Percentiles rank a stretch among this genome's conserved stretches.
phyloP scores from a whole-genome alignment of 2,329 filamentous ascomycete genomes.

The Ceratocystis cubensis region DNA sequence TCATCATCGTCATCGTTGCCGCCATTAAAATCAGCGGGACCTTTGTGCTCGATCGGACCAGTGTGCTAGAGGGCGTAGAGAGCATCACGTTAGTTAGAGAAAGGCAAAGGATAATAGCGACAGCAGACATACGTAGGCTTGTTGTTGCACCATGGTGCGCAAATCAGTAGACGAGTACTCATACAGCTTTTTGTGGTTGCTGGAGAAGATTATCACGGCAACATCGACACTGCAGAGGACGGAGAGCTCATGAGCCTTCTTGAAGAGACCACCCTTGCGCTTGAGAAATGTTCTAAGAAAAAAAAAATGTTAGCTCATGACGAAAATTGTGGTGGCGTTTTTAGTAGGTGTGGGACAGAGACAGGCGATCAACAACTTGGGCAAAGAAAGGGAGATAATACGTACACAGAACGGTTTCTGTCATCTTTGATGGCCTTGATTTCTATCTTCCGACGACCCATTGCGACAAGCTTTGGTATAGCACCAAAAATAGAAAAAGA shows the following conservation, averaged over 20 bases:
- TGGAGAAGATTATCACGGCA: slow-evolving; percentile 95
- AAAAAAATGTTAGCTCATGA: background rate
- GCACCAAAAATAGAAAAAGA: slow-evolving; percentile 5
- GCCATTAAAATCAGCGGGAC: slow-evolving; percentile 80
- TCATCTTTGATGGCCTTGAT: slow-evolving; percentile 99
- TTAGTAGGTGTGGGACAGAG: background rate
- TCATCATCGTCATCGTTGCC: slow-evolving; percentile 78
- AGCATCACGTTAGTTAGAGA: slow-evolving; percentile 20
- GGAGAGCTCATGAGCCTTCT: slow-evolving; percentile 97
- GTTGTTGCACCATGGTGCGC: slow-evolving; percentile 74
- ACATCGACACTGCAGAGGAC: slow-evolving; percentile 98
- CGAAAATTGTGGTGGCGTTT: background rate
- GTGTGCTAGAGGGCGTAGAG: slow-evolving; percentile 53
- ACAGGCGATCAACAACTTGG: background rate
- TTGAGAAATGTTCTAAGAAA: slow-evolving; percentile 78
- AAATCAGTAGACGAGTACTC: slow-evolving; percentile 94
- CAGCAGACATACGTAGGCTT: slow-evolving; percentile 65
- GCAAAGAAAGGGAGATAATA: slow-evolving; percentile 23
- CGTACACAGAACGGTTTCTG: slow-evolving; percentile 93
- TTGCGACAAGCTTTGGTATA: slow-evolving; percentile 29
- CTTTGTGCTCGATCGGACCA: slow-evolving; percentile 89
- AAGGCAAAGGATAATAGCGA: slow-evolving; percentile 5
- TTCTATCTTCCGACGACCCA: slow-evolving; percentile 99
- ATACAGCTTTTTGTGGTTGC: slow-evolving; percentile 90
- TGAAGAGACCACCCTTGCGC: slow-evolving; percentile 96